These are phyloP conservation scores for Chlamydomonas sphaeroides DNA, from an alignment of 139 green algal genomes.

Conservation along the genomic window DNA sequence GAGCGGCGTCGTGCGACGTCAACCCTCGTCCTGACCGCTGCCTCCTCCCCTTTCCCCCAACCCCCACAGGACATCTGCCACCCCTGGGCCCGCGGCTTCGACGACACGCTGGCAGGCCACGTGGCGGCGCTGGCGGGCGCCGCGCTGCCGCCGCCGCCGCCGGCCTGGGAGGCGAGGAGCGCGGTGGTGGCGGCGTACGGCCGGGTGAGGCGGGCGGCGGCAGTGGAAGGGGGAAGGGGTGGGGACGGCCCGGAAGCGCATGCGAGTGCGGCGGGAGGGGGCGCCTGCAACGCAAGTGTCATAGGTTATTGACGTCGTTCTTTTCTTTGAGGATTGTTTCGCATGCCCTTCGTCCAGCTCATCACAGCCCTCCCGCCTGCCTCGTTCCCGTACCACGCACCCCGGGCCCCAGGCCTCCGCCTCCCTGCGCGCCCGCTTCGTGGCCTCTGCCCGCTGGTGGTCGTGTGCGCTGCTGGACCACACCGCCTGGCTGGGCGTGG, in stretches of 20 bases:
- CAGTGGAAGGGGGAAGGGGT: not conserved
- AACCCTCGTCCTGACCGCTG: not conserved
- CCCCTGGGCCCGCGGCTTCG: slow-evolving; percentile 41
- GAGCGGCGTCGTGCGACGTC: no score
- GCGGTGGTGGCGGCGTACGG: not conserved
- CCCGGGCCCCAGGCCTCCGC: no score
- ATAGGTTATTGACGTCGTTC: no score
- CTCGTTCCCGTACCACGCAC: no score
- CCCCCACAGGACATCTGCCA: slow-evolving; percentile 38
- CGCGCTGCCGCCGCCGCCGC: slow-evolving; percentile 15
- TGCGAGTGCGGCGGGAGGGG: no score
- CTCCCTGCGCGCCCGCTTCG: no score
- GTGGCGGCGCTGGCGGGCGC: slow-evolving; percentile 3
- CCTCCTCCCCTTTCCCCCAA: not conserved
- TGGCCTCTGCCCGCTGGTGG: slow-evolving; percentile 21
- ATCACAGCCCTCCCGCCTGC: no score
- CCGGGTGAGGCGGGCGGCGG: no score
- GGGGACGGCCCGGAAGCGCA: not conserved
- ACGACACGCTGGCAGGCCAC: slow-evolving; percentile 23
- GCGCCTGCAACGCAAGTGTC: no score
- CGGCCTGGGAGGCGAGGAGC: slow-evolving; percentile 5
- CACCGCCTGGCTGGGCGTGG: slow-evolving; percentile 29
- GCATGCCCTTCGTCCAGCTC: no score
- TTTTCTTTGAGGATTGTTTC: no score
- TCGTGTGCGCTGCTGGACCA: slow-evolving; percentile 34